Evolutionary conservation across 208 protist species (phyloP), one percentile per base, ranked within the genome.

Genomic region (Trypanosoma brucei): DNA sequence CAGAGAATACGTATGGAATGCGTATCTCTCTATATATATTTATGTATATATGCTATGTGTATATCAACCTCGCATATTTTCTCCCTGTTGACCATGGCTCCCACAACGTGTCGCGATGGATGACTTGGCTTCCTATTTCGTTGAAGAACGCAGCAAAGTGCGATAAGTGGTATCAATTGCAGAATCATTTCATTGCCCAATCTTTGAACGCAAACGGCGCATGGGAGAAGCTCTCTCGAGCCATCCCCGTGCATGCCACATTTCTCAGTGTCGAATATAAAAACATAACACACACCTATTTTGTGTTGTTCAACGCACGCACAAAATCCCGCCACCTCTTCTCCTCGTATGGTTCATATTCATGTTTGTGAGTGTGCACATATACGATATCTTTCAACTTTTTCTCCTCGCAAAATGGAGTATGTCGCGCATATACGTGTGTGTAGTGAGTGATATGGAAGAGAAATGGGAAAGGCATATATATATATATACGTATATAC

Each of bases 141-240:
- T 56, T 56, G 52, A 56, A 56, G 52, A 56, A 56, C 52, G 52
- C 52, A 56, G 52, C 52, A 56, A 56, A 56, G 52, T 14, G 52
- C 52, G 52, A 56, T 56, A 56, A 14, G 7, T 56, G 52, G 52
- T 56, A 56, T 56, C 9, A 56, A 22, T 14, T 56, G 52, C 52
- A 56, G 52, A 56, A 56, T 14, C 52, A 56, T 14, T 56, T 14
- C 11, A 56, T 56, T 56, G 14, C 52, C 52, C 34, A 56, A 14
- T 56, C 52, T 56, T 56, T 56, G 52, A 56, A 56, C 52, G 52
- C 52, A 56, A 56, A 56, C 31, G 52, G 52, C 52, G 52, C 52
- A 56, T 56, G 52, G 52, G 52, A 56, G 52, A 8, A 56, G 52
- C 52, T 14, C 52, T 14, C 36, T 14, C 9, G 52, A 14, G 52